phyloP scores from a whole-genome alignment of 2,329 filamentous ascomycete genomes.

The Coniochaeta ligniaria region DNA sequence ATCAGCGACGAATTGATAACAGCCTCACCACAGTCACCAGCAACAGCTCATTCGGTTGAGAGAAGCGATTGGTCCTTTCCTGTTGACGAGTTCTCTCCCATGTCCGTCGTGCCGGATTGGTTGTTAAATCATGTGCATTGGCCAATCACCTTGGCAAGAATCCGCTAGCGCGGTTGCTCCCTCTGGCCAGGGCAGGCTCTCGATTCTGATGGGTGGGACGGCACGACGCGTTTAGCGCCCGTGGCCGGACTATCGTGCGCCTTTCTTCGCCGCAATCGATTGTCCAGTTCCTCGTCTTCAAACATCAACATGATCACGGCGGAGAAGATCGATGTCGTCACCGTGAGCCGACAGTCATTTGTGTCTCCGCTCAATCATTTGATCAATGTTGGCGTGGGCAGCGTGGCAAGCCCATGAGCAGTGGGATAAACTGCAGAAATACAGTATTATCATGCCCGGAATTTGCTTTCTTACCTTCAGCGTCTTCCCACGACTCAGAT shows the following conservation, averaged over 20 bases:
- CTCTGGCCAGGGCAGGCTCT: slow-evolving; percentile 3
- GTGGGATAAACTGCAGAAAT: no score
- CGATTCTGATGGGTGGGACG: slow-evolving; percentile 4
- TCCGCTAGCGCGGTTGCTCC: slow-evolving; percentile 1
- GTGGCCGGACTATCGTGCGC: neutral
- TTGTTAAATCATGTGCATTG: neutral
- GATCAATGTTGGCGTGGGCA: no score
- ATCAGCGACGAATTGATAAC: neutral
- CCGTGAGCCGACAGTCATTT: neutral
- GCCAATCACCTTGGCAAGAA: slow-evolving; percentile 4
- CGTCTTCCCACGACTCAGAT: no score
- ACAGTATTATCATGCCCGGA: no score
- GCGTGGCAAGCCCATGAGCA: no score
- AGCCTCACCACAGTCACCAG: neutral
- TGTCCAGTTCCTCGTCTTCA: neutral
- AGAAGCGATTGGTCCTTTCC: neutral
- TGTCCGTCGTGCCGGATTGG: slow-evolving; percentile 2
- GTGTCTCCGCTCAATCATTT: no score
- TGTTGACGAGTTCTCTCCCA: neutral
- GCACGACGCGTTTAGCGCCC: neutral
- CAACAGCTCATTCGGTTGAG: neutral
- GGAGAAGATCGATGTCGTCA: neutral
- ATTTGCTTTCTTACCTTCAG: no score
- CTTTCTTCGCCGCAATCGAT: neutral
- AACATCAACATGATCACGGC: neutral